These are phyloP conservation scores for Lactarius sp. DNA, from an alignment of 768 basidiomycete genomes.

Conservation along the genomic window DNA sequence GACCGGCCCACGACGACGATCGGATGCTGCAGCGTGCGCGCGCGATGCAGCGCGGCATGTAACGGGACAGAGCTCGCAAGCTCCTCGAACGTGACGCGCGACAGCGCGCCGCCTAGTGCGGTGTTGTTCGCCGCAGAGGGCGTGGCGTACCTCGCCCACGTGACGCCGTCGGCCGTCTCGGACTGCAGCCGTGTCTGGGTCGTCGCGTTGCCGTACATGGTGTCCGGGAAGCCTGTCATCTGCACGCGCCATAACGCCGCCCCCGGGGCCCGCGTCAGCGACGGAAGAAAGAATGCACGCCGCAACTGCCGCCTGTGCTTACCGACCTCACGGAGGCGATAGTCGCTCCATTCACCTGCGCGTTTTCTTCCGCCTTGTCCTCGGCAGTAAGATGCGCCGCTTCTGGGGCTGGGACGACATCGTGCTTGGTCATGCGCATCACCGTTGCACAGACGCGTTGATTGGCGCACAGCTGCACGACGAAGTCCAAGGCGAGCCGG, in stretches of 20 bases:
- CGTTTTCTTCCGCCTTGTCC: conserved; percentile 25
- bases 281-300: neutral
- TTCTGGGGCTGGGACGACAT: conserved; percentile 26
- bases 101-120: conserved; percentile 36
- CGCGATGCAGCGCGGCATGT: conserved; percentile 47
- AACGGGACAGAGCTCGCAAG: conserved; percentile 54
- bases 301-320: neutral
- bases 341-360: conserved; percentile 33
- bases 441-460: conserved; percentile 68
- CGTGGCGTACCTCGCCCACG: conserved; percentile 61
- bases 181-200: conserved; percentile 69
- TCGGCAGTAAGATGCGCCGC: conserved; percentile 29
- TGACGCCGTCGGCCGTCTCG: conserved; percentile 77
- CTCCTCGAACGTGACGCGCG: conserved; percentile 60
- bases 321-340: conserved; percentile 42
- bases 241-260: neutral
- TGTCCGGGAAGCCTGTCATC: conserved; percentile 52
- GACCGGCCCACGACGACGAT: conserved; percentile 72
- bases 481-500: conserved; percentile 77
- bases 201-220: conserved; percentile 59
- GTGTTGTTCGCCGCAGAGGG: conserved; percentile 22
- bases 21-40: conserved; percentile 37
- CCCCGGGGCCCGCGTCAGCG: neutral
- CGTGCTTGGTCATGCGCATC: conserved; percentile 54
- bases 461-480: conserved; percentile 76